These are phyloP conservation scores for Coemansia interrupta DNA, from an alignment of 192 early-diverging fungal genomes.

Conservation along the genomic window DNA sequence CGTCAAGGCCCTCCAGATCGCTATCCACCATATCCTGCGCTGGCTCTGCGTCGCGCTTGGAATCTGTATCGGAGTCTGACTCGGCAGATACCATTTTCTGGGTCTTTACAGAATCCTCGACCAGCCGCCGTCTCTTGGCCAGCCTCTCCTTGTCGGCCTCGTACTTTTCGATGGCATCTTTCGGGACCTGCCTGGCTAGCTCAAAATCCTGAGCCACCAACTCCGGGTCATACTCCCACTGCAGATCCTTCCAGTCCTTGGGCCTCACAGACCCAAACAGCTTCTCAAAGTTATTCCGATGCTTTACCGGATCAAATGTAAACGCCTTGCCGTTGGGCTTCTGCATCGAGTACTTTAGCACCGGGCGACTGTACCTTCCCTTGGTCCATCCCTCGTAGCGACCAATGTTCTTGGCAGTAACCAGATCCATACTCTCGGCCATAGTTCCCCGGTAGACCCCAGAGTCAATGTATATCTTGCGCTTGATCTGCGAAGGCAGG, in stretches of 20 bases:
- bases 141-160: conserved; percentile 4
- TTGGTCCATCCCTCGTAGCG: conserved; percentile 65
- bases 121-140: conserved; percentile 13
- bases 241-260: conserved; percentile 23
- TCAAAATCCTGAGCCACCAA: conserved; percentile 20
- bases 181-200: conserved; percentile 19
- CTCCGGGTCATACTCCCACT: conserved; percentile 44
- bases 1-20: conserved; percentile 28
- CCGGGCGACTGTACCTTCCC: conserved; percentile 67
- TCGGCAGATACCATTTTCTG: background rate
- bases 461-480: conserved; percentile 47
- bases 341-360: conserved; percentile 63
- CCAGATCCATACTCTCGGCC: conserved; percentile 65
- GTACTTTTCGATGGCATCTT: conserved; percentile 7
- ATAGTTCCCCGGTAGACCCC: conserved; percentile 34
- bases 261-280: conserved; percentile 30
- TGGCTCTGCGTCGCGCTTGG: background rate
- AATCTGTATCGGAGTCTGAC: no score
- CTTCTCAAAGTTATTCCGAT: conserved; percentile 64
- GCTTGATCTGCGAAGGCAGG: conserved; percentile 27
- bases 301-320: conserved; percentile 64
- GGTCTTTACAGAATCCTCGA: conserved; percentile 9
- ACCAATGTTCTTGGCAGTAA: conserved; percentile 67
- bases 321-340: conserved; percentile 58
- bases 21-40: conserved; percentile 7